Conservation (phyloP, 2,329 filamentous ascomycete genomes). For the Lizonia empirigonia region DNA sequence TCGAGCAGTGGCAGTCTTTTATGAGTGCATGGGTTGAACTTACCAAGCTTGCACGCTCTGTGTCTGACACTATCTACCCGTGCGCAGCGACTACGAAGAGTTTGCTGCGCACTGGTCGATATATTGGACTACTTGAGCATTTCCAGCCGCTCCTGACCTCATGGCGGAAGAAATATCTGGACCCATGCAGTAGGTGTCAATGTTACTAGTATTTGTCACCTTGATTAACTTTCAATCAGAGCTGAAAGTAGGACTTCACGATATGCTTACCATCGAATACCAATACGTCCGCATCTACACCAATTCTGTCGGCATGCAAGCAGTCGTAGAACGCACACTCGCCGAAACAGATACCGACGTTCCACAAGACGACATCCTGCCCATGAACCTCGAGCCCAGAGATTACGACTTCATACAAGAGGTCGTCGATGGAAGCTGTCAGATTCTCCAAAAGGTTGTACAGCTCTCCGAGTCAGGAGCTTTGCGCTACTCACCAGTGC, state of each 20-base stretch:
- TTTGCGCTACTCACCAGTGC: constrained; percentile 59
- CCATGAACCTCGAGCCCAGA: constrained; percentile 54
- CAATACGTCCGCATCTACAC: constrained; percentile 53
- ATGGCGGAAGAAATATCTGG: constrained; percentile 50
- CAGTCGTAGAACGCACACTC: constrained; percentile 61
- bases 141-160: constrained; percentile 50
- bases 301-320: constrained; percentile 61
- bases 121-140: constrained; percentile 57
- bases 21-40: constrained; percentile 58
- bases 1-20: constrained; percentile 57
- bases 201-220: accelerated
- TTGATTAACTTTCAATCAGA: constrained; percentile 23
- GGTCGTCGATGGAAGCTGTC: constrained; percentile 60
- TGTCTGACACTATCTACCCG: constrained; percentile 61
- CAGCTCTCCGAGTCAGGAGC: constrained; percentile 54
- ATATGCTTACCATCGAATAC: constrained; percentile 61
- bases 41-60: constrained; percentile 55
- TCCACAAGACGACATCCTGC: constrained; percentile 47
- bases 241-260: constrained; percentile 49
- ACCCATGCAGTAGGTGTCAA: constrained; percentile 42
- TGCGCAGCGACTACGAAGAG: constrained; percentile 49
- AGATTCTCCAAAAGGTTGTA: constrained; percentile 58
- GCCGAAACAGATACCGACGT: constrained; percentile 46
- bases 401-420: constrained; percentile 63
- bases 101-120: constrained; percentile 55